phyloP scores from a whole-genome alignment of 805 yeast genomes.

The Candida silvatica region DNA sequence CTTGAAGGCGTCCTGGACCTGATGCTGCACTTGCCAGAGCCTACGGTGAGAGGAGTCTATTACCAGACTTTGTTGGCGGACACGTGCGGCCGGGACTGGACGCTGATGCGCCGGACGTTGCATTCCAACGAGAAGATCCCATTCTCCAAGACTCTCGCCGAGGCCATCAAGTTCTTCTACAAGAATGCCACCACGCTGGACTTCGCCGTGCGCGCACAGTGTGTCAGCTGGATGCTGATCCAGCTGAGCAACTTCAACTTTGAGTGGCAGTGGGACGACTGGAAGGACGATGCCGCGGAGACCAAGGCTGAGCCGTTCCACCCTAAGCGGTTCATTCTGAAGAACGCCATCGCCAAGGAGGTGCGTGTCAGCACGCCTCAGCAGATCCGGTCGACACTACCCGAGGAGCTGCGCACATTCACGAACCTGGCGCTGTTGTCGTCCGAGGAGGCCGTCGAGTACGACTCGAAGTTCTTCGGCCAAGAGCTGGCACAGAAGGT shows the following conservation, averaged over 20 bases:
- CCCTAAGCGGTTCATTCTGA: conserved; percentile 67
- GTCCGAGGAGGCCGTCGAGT: conserved; percentile 26
- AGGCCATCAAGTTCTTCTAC: conserved; percentile 81
- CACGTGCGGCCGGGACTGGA: conserved; percentile 75
- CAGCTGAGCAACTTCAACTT: conserved; percentile 91
- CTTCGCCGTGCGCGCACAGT: conserved; percentile 64
- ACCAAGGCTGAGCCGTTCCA: conserved; percentile 43
- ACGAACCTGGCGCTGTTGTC: conserved; percentile 34
- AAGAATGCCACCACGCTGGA: conserved; percentile 59
- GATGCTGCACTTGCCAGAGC: conserved; percentile 64
- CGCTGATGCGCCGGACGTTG: conserved; percentile 22
- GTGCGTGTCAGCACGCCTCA: conserved; percentile 70
- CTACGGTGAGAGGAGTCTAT: conserved; percentile 63
- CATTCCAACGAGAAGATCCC: conserved; percentile 29
- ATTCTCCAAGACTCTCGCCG: conserved; percentile 90
- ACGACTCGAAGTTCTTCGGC: conserved; percentile 29
- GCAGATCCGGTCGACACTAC: conserved; percentile 60
- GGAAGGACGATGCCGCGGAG: conserved; percentile 55
- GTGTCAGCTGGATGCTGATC: conserved; percentile 84
- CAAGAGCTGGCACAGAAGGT: conserved; percentile 13
- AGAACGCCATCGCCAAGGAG: conserved; percentile 76
- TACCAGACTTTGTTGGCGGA: conserved; percentile 80
- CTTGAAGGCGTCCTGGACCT: conserved; percentile 74
- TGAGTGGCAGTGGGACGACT: conserved; percentile 97
- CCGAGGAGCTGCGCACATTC: conserved; percentile 43